Percentiles rank a stretch among this genome's conserved stretches.
phyloP scores from a whole-genome alignment of 805 yeast species.

The Scheffersomyces amazonensis region DNA sequence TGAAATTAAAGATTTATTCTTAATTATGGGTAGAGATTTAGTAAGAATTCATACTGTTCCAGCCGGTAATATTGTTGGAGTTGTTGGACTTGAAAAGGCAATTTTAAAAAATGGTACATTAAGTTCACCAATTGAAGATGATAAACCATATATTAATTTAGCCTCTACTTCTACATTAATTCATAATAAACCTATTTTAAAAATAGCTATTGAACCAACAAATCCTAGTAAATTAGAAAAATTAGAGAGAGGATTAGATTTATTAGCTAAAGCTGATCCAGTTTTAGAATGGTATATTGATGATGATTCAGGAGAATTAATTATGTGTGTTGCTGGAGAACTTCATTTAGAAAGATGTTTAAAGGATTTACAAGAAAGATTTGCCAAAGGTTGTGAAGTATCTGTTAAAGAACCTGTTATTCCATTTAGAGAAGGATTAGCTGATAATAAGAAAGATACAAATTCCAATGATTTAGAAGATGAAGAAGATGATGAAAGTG shows the following conservation, averaged over 20 bases:
- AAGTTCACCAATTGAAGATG: conserved; percentile 55
- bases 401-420: conserved; percentile 88
- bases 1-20: conserved; percentile 64
- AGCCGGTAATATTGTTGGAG: conserved; percentile 93
- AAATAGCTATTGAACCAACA: conserved; percentile 93
- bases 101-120: conserved; percentile 86
- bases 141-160: conserved; percentile 72
- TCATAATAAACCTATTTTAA: conserved; percentile 83
- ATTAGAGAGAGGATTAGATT: conserved; percentile 72
- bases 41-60: conserved; percentile 78
- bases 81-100: conserved; percentile 83
- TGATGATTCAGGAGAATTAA: conserved; percentile 85
- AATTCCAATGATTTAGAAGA: conserved; percentile 12
- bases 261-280: conserved; percentile 88
- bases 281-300: conserved; percentile 84
- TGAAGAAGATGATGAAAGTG: conserved; percentile 11
- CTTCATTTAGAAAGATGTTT: conserved; percentile 92
- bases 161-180: conserved; percentile 45
- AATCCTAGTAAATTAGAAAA: conserved; percentile 77
- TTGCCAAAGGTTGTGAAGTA: conserved; percentile 82
- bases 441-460: conserved; percentile 46
- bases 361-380: conserved; percentile 84
- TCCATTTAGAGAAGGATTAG: conserved; percentile 86
- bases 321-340: conserved; percentile 95
- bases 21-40: conserved; percentile 91